phyloP scores from a whole-genome alignment of 163 green algal species.

The Smithsoniella earleae region DNA sequence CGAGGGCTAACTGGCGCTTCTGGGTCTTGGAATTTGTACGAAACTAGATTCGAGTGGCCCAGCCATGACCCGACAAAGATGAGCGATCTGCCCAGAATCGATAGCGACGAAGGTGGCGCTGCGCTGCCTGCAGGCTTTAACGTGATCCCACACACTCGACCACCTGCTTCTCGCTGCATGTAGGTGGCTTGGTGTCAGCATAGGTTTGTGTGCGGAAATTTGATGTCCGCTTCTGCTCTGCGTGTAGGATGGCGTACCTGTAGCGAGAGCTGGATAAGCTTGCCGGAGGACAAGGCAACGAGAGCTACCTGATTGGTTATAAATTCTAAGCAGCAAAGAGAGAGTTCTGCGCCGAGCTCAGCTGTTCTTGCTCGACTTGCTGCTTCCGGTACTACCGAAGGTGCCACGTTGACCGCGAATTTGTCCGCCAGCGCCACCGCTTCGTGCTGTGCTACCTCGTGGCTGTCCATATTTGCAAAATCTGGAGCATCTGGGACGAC shows the following conservation, averaged over 20 bases:
- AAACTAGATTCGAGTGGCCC: constrained; percentile 22
- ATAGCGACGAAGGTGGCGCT: not conserved
- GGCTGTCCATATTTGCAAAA: not conserved
- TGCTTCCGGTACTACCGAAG: constrained; percentile 3
- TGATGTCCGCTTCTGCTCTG: too few relatives aligned
- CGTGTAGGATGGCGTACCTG: too few relatives aligned
- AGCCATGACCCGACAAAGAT: constrained; percentile 25
- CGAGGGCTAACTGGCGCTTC: too few relatives aligned
- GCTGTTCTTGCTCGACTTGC: not conserved
- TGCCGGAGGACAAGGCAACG: not conserved
- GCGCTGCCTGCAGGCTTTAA: constrained; percentile 16
- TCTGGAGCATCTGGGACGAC: constrained; percentile 8
- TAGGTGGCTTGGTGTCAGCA: not conserved
- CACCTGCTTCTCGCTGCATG: constrained; percentile 13
- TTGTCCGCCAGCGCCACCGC: constrained; percentile 10
- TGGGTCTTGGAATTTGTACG: constrained; percentile 3
- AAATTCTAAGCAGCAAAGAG: not conserved
- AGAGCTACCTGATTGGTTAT: constrained; percentile 7
- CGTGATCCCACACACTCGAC: constrained; percentile 15
- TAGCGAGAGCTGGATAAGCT: constrained; percentile 26
- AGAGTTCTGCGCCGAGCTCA: constrained; percentile 2
- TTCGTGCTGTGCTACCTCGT: constrained; percentile 1
- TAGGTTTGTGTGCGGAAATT: too few relatives aligned
- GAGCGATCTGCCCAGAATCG: not conserved
- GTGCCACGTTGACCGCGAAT: constrained; percentile 20